Percentiles rank a stretch among this genome's conserved stretches.
phyloP scores from a whole-genome alignment of 768 basidiomycete species.

The Phylloporus rhodoxanthus region DNA sequence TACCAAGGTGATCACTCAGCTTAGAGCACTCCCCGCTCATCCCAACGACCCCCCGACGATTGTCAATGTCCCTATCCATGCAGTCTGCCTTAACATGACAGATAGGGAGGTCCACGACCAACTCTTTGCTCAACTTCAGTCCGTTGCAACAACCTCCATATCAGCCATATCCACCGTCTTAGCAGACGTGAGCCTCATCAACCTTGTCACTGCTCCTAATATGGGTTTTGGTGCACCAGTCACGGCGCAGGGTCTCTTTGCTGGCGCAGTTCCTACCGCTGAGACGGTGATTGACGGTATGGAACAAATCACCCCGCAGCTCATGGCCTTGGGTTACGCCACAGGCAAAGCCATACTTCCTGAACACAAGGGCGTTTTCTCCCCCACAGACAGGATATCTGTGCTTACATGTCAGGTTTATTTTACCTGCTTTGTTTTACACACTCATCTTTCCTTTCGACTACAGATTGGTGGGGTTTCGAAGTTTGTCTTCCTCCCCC shows the following conservation, averaged over 20 bases:
- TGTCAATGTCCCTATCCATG: constrained; percentile 55
- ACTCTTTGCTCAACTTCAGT: constrained; percentile 52
- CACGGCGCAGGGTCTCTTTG: constrained; percentile 58
- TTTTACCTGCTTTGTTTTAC: not conserved
- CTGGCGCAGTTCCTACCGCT: constrained; percentile 72
- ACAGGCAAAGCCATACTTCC: constrained; percentile 60
- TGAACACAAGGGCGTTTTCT: constrained; percentile 64
- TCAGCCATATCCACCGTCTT: constrained; percentile 47
- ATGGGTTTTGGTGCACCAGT: constrained; percentile 72
- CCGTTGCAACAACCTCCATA: constrained; percentile 45
- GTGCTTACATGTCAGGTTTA: constrained; percentile 66
- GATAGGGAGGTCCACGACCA: constrained; percentile 58
- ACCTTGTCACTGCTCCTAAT: constrained; percentile 54
- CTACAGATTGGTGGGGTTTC: constrained; percentile 84
- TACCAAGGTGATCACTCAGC: constrained; percentile 64
- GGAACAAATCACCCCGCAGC: constrained; percentile 64
- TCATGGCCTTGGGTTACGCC: constrained; percentile 74
- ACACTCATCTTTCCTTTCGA: constrained; percentile 5
- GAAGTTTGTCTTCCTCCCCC: constrained; percentile 73
- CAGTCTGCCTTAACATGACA: constrained; percentile 61
- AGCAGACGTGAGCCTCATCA: constrained; percentile 55
- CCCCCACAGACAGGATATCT: constrained; percentile 72
- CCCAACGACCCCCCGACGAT: constrained; percentile 7
- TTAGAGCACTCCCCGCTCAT: constrained; percentile 49
- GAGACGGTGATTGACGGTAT: constrained; percentile 66